Base-by-base conservation (phyloP, 2,329 filamentous ascomycete species). In the Fusarium tanahbumbuense region DNA sequence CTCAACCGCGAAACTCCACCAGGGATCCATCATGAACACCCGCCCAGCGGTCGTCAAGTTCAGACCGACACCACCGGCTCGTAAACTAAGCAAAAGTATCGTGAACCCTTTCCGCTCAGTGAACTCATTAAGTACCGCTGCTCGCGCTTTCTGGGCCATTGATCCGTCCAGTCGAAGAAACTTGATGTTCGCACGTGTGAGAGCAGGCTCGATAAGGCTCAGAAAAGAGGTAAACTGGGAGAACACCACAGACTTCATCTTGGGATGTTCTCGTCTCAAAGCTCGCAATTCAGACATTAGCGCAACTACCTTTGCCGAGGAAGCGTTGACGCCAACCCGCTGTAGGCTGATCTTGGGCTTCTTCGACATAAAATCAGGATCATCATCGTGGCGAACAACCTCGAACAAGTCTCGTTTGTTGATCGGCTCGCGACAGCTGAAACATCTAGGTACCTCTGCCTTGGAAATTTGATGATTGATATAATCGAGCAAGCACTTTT, bases 11-110 rank as follows among this genome's bases (percentile, higher is more conserved):
- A 95, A 99, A 77, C 93, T 97, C 96, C 96, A 99, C 96, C 96
- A 99, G 0, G 96, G 96, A 80, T 99, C 96, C 96, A 99, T 98
- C 92, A 99, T 97, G 82, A 92, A 99, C 8, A 99, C 97, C 56
- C 93, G 86, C 69, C 91, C 93, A 8, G 96, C 96, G 71, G 90
- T 91, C 1, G 95, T 98, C 66, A 99, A 81, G 77, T 99, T 99
- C 45, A 99, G 84, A 0, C 96, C 96, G 0, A 99, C 96, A 25
- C 96, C 97, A 7, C 97, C 96, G 0, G 97, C 96, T 22, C 93
- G 88, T 59, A 99, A 83, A 73, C 91, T 95, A 54, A 99, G 87
- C 3, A 99, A 84, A 6, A 99, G 83, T 2, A 99, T 88, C 4
- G 87, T 88, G 25, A 93, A 93, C 50, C 86, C 88, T 3, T 83